These are phyloP conservation scores for Tetracladium maxilliforme DNA, from an alignment of 2,329 filamentous ascomycete species.

Conservation along the genomic window DNA sequence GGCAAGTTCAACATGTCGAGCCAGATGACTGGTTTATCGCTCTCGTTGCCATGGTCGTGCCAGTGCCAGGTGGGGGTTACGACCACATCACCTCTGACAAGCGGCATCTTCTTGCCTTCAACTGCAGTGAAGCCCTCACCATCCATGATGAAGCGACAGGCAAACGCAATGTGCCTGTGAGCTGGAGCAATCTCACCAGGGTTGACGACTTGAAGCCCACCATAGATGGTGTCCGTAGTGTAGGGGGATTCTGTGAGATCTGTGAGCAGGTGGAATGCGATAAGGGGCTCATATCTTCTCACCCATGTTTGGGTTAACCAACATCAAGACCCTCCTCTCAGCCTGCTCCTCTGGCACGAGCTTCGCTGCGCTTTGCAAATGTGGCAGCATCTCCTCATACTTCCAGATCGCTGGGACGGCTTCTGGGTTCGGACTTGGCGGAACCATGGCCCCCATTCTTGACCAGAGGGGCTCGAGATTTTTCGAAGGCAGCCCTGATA, in stretches of 20 bases:
- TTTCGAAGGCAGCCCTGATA: neutral
- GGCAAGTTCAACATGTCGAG: conserved; percentile 28
- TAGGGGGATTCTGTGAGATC: conserved; percentile 17
- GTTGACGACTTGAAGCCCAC: conserved; percentile 26
- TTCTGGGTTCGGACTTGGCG: neutral
- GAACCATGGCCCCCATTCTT: neutral
- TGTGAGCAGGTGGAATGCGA: too few relatives aligned
- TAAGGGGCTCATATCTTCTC: too few relatives aligned
- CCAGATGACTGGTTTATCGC: conserved; percentile 27
- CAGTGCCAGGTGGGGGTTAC: conserved; percentile 30
- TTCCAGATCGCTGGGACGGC: neutral
- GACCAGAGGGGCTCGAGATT: conserved; percentile 1
- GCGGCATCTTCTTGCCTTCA: conserved; percentile 22
- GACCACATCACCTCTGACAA: conserved; percentile 28
- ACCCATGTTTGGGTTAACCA: conserved; percentile 1
- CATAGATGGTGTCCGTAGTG: conserved; percentile 28
- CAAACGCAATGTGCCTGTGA: conserved; percentile 27
- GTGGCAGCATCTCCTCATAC: neutral
- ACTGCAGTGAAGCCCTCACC: conserved; percentile 28
- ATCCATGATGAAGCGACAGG: conserved; percentile 28
- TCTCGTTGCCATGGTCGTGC: conserved; percentile 31
- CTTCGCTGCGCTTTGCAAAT: neutral
- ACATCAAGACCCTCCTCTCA: conserved; percentile 1
- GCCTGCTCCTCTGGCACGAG: neutral
- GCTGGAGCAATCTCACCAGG: conserved; percentile 26